Percentiles rank a stretch among this genome's conserved stretches.
These are phyloP conservation scores for Buxus sempervirens DNA, from an alignment of 164 flowering plant genomes.

Conservation along the genomic window DNA sequence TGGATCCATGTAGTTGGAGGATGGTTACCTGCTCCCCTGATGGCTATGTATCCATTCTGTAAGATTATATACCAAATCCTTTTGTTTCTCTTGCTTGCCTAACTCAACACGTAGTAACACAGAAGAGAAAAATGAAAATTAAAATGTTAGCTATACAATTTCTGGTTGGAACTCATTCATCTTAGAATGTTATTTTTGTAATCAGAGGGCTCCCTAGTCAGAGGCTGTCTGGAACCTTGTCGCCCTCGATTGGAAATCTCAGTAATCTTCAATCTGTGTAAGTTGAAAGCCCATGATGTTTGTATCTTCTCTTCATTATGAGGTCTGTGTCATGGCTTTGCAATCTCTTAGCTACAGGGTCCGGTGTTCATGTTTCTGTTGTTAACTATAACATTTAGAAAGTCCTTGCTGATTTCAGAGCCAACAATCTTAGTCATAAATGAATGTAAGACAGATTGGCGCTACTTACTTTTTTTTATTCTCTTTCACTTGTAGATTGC, in stretches of 20 bases:
- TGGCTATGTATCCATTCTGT: constrained; percentile 83
- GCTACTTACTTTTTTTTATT: neutral
- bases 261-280: constrained; percentile 80
- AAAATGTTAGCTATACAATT: neutral
- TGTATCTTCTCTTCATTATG: neutral
- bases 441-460: neutral
- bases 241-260: constrained; percentile 79
- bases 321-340: neutral
- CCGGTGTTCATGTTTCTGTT: neutral
- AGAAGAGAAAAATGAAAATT: neutral
- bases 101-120: neutral
- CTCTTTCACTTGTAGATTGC: constrained; percentile 44
- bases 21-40: constrained; percentile 83
- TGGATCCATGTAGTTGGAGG: constrained; percentile 99
- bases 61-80: constrained; percentile 31
- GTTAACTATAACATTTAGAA: neutral
- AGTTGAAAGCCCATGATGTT: constrained; percentile 25
- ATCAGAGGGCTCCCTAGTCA: constrained; percentile 86
- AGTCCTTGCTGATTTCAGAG: neutral
- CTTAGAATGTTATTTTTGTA: neutral
- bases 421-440: neutral
- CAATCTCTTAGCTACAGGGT: neutral
- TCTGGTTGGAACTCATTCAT: constrained; percentile 4
- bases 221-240: constrained; percentile 75
- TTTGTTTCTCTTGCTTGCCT: neutral